phyloP scores from a whole-genome alignment of 495 filamentous ascomycete genomes.

The Podospora conica region DNA sequence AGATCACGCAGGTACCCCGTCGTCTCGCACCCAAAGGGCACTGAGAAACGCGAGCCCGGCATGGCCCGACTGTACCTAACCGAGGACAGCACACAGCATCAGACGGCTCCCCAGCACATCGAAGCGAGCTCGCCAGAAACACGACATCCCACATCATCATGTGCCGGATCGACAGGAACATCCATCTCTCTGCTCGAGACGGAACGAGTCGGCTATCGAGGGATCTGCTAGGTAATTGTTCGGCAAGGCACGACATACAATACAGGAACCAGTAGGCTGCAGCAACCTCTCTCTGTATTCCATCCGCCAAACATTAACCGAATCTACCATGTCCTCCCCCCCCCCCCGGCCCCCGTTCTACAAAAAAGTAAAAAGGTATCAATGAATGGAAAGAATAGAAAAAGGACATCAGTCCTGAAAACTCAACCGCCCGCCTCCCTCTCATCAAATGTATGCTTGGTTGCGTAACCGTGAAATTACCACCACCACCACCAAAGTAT shows the following conservation, averaged over 20 bases:
- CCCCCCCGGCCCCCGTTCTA: not conserved
- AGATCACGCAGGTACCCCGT: not conserved
- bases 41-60: not conserved
- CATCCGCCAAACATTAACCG: not conserved
- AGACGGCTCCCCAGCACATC: not conserved
- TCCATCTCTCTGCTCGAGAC: not conserved
- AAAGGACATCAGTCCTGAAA: not conserved
- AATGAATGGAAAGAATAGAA: not conserved
- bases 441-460: not conserved
- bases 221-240: not conserved
- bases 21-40: not conserved
- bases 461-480: not conserved
- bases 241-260: not conserved
- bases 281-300: not conserved
- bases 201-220: not conserved
- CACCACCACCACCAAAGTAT: not conserved
- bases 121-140: not conserved
- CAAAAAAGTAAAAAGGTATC: not conserved
- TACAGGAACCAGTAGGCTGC: not conserved
- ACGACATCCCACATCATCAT: not conserved
- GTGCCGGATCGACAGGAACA: not conserved
- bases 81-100: not conserved
- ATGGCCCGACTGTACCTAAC: not conserved
- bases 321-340: not conserved
- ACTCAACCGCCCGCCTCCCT: not conserved